phyloP scores from a whole-genome alignment of 306 rosid species.

The Chamaecrista fasciculata region DNA sequence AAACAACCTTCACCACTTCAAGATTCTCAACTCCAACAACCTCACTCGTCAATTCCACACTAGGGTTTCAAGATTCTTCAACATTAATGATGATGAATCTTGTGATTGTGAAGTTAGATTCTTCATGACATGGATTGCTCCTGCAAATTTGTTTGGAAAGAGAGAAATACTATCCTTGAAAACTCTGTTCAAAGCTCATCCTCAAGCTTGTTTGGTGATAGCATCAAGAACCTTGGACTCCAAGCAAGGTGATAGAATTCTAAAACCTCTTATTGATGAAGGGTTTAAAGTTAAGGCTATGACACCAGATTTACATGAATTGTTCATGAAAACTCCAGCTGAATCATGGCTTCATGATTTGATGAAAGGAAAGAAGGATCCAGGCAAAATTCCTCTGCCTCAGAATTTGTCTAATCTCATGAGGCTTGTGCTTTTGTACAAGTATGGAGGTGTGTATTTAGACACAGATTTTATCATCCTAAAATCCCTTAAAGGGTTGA shows the following conservation, averaged over 20 bases:
- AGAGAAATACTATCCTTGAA: constrained; percentile 54
- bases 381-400: constrained; percentile 75
- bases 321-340: constrained; percentile 61
- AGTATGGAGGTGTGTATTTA: constrained; percentile 71
- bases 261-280: constrained; percentile 58
- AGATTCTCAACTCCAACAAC: constrained; percentile 49
- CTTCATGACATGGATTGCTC: constrained; percentile 70
- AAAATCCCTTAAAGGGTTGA: constrained; percentile 48
- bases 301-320: constrained; percentile 61
- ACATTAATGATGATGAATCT: no score
- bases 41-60: constrained; percentile 33
- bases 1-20: constrained; percentile 33
- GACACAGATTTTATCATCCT: constrained; percentile 67
- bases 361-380: constrained; percentile 64
- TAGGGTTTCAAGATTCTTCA: constrained; percentile 43
- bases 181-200: constrained; percentile 64
- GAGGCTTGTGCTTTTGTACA: constrained; percentile 62
- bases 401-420: constrained; percentile 79
- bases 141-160: constrained; percentile 34
- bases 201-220: constrained; percentile 65
- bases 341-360: constrained; percentile 58
- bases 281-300: constrained; percentile 58
- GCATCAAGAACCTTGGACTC: constrained; percentile 65
- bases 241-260: constrained; percentile 38
- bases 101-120: constrained; percentile 42